These are phyloP conservation scores for Phaffia rhodozyma DNA, from an alignment of 1,284 basidiomycete genomes.

Conservation along the genomic window DNA sequence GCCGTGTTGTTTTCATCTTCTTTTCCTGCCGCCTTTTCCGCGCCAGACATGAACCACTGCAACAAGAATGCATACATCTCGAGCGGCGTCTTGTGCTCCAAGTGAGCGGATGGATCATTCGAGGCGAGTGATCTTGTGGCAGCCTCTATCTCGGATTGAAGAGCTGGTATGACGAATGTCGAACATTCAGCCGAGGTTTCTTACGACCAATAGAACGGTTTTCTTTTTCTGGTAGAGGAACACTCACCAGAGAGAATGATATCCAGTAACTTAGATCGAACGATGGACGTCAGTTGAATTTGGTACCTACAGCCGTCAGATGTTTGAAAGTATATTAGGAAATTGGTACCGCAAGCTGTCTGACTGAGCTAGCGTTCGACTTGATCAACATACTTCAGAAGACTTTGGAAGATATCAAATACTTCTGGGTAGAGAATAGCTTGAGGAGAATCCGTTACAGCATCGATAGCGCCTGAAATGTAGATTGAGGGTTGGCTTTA, in stretches of 20 bases:
- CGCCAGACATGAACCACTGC: slow-evolving; percentile 66
- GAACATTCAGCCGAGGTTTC: background rate
- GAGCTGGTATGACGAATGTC: slow-evolving; percentile 40
- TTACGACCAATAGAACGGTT: too few relatives aligned
- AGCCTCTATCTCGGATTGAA: slow-evolving; percentile 55
- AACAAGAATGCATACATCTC: slow-evolving; percentile 82
- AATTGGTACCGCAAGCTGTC: background rate
- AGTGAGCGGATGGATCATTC: slow-evolving; percentile 42
- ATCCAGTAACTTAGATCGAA: slow-evolving; percentile 67
- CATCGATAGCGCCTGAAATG: slow-evolving; percentile 54
- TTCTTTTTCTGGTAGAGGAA: background rate
- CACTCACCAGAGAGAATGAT: slow-evolving; percentile 41
- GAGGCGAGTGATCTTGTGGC: slow-evolving; percentile 51
- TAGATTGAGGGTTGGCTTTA: background rate
- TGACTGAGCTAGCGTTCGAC: too few relatives aligned
- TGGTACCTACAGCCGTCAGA: slow-evolving; percentile 35
- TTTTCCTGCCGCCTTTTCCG: slow-evolving; percentile 55
- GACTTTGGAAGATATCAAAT: slow-evolving; percentile 65
- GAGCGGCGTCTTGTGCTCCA: slow-evolving; percentile 56
- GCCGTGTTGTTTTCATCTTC: slow-evolving; percentile 41
- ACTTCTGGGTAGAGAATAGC: slow-evolving; percentile 51
- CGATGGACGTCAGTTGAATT: slow-evolving; percentile 44
- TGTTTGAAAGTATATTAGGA: background rate
- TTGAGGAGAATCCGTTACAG: slow-evolving; percentile 58
- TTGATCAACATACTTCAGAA: slow-evolving; percentile 45